Conservation (phyloP, 78 protist species). For the Dictyostelium brefeldianum region DNA sequence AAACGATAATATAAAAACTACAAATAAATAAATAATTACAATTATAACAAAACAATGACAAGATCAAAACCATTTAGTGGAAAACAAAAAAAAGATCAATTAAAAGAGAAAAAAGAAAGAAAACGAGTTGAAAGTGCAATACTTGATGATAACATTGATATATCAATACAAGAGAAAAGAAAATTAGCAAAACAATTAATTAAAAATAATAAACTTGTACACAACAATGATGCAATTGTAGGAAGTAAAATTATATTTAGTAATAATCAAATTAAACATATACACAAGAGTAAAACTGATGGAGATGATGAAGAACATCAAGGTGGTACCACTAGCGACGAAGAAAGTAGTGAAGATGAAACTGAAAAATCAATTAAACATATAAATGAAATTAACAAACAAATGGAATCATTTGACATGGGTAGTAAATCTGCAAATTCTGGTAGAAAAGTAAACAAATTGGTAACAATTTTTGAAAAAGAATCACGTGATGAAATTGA, state of each 20-base stretch:
- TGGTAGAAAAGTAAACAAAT: constrained; percentile 29
- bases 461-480: constrained; percentile 75
- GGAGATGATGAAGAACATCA: constrained; percentile 4
- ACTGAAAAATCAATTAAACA: not conserved
- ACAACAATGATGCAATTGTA: not conserved
- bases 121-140: constrained; percentile 48
- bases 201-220: not conserved
- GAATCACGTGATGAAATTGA: constrained; percentile 72
- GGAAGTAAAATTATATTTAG: constrained; percentile 10
- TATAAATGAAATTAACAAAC: constrained; percentile 16
- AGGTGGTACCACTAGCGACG: not conserved
- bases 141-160: constrained; percentile 22
- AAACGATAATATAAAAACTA: not conserved
- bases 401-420: not conserved
- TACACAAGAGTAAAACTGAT: not conserved
- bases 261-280: constrained; percentile 1
- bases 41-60: constrained; percentile 56
- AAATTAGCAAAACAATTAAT: constrained; percentile 39
- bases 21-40: not conserved
- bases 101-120: constrained; percentile 75
- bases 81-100: constrained; percentile 79
- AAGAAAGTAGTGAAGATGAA: constrained; percentile 24
- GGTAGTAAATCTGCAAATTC: constrained; percentile 7
- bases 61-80: constrained; percentile 83
- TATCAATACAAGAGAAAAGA: constrained; percentile 62